These are phyloP conservation scores for Arthrobotrys sinensis DNA, from an alignment of 2,329 filamentous ascomycete species.

Conservation along the genomic window DNA sequence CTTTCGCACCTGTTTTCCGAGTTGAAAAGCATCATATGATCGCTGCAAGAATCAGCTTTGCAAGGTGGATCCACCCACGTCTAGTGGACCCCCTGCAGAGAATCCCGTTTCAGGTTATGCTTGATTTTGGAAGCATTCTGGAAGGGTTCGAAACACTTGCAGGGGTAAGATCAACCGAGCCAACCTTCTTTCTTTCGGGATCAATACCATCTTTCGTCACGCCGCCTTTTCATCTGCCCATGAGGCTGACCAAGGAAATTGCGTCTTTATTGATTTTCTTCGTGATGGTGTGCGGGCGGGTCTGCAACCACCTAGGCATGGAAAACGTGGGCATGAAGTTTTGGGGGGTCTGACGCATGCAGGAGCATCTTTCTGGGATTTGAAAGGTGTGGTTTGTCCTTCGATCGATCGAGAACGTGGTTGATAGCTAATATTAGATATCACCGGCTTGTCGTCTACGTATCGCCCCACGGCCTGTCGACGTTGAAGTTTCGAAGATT, in stretches of 20 bases:
- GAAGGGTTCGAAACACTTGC: slow-evolving; percentile 54
- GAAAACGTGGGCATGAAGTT: slow-evolving; percentile 55
- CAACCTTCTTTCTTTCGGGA: not conserved
- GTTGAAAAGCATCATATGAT: slow-evolving; percentile 70
- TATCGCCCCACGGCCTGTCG: not conserved
- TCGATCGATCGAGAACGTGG: slow-evolving; percentile 34
- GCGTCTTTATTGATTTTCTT: slow-evolving; percentile 37
- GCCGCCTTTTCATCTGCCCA: slow-evolving; percentile 4
- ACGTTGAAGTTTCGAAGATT: not conserved
- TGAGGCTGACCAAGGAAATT: slow-evolving; percentile 40
- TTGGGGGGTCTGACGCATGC: slow-evolving; percentile 37
- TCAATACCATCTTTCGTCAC: not conserved
- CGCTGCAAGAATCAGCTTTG: slow-evolving; percentile 65
- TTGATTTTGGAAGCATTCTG: slow-evolving; percentile 55
- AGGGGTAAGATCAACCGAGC: slow-evolving; percentile 44
- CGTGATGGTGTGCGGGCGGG: slow-evolving; percentile 52
- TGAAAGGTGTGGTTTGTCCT: slow-evolving; percentile 1
- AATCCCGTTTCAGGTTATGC: slow-evolving; percentile 46
- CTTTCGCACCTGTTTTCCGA: slow-evolving; percentile 68
- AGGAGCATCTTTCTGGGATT: slow-evolving; percentile 19
- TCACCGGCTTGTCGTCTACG: slow-evolving; percentile 1
- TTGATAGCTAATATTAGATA: slow-evolving; percentile 24
- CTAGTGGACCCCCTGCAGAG: slow-evolving; percentile 64
- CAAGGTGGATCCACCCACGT: slow-evolving; percentile 72
- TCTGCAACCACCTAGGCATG: not conserved